Evolutionary conservation across 495 filamentous ascomycete species (phyloP).

Genomic region (Penicillium robsamsonii): DNA sequence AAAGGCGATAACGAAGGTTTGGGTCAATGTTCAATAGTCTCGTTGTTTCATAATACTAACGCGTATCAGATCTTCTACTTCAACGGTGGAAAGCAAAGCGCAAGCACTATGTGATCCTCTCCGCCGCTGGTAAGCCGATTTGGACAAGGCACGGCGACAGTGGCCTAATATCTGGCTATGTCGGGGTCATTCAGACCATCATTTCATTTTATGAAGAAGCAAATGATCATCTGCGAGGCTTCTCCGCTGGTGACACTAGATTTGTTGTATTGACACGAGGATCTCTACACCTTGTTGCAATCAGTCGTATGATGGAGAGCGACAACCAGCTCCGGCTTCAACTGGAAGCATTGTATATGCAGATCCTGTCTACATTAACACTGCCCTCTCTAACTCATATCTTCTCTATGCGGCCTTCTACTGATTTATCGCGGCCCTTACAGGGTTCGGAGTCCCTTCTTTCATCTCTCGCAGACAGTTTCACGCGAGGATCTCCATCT

Average conservation of each 20-base stretch:
- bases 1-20: slow-evolving; percentile 67
- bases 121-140: slow-evolving; percentile 96
- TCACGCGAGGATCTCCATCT: slow-evolving; percentile 88
- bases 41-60: slow-evolving; percentile 10
- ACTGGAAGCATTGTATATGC: slow-evolving; percentile 94
- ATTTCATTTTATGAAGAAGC: slow-evolving; percentile 91
- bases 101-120: slow-evolving; percentile 96
- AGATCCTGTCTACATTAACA: slow-evolving; percentile 92
- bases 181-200: slow-evolving; percentile 96
- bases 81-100: slow-evolving; percentile 78
- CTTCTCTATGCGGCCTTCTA: slow-evolving; percentile 86
- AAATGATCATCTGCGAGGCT: slow-evolving; percentile 71
- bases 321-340: slow-evolving; percentile 82
- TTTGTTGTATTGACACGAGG: slow-evolving; percentile 84
- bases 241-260: slow-evolving; percentile 76
- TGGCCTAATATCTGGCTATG: slow-evolving; percentile 82
- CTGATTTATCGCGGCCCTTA: slow-evolving; percentile 86
- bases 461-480: slow-evolving; percentile 88
- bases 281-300: slow-evolving; percentile 87
- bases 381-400: slow-evolving; percentile 84
- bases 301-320: slow-evolving; percentile 87
- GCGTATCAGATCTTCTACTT: slow-evolving; percentile 57
- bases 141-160: slow-evolving; percentile 93
- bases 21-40: slow-evolving; percentile 1
- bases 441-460: slow-evolving; percentile 91